These are phyloP conservation scores for Coemansia sp. DNA, from an alignment of 192 early-diverging fungal genomes.

Conservation along the genomic window DNA sequence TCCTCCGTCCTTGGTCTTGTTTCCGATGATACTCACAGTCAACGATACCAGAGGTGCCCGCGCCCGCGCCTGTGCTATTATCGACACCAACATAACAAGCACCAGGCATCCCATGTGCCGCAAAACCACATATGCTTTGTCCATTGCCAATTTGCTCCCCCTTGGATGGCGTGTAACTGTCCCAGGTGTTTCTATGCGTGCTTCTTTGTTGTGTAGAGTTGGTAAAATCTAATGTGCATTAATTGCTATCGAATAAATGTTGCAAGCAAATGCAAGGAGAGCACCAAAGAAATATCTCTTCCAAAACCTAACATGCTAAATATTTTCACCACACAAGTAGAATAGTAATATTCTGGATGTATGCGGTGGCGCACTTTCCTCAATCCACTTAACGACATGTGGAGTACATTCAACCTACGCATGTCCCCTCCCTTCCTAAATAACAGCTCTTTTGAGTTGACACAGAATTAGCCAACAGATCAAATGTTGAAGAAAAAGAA, in stretches of 20 bases:
- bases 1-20: slow-evolving; percentile 9
- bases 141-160: not conserved
- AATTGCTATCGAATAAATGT: too few species aligned
- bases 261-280: not conserved
- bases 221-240: too few species aligned
- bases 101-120: not conserved
- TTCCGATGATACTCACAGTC: slow-evolving; percentile 33
- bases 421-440: too few species aligned
- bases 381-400: not conserved
- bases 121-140: not conserved
- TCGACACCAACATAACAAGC: not conserved
- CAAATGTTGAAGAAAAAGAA: too few species aligned
- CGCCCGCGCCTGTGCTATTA: not conserved
- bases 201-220: too few species aligned
- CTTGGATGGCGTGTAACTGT: too few species aligned
- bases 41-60: slow-evolving; percentile 40
- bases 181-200: too few species aligned
- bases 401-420: not conserved
- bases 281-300: too few species aligned
- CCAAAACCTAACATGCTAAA: too few species aligned
- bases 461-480: too few species aligned
- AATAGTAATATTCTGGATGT: slow-evolving; percentile 3
- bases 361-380: slow-evolving; percentile 3
- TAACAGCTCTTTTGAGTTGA: too few species aligned
- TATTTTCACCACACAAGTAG: not conserved